These are phyloP conservation scores for Thermochaetoides thermophila DNA, from an alignment of 495 filamentous ascomycete species.

Conservation along the genomic window DNA sequence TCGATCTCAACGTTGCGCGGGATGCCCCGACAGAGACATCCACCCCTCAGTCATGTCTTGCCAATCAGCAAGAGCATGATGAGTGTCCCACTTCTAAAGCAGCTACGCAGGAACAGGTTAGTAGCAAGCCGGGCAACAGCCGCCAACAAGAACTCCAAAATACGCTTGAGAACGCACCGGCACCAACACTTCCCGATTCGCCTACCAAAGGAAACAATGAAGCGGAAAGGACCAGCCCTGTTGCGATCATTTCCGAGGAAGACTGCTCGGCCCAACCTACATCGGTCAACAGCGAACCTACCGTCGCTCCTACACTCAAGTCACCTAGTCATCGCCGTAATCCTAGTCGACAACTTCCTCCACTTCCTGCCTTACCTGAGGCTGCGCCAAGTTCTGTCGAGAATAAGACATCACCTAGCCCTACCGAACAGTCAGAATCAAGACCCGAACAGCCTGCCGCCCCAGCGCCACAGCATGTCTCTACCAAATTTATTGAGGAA, in stretches of 20 bases:
- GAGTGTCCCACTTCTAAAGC: not conserved
- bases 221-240: not conserved
- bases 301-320: constrained; percentile 3
- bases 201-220: not conserved
- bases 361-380: constrained; percentile 33
- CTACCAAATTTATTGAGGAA: not conserved
- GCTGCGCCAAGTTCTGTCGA: constrained; percentile 7
- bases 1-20: not conserved
- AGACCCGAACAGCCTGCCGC: not conserved
- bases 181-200: not conserved
- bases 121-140: not conserved
- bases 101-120: not conserved
- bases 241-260: not conserved
- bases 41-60: not conserved
- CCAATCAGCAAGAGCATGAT: not conserved
- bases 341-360: constrained; percentile 12
- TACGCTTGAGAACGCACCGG: not conserved
- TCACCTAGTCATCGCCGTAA: constrained; percentile 6
- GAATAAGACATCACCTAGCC: not conserved
- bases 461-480: not conserved
- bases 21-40: not conserved
- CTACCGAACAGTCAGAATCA: not conserved
- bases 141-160: not conserved
- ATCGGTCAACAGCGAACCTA: constrained; percentile 8
- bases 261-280: not conserved